Conservation (phyloP, 2,329 filamentous ascomycete genomes). For the Aspergillus arachidicola region DNA sequence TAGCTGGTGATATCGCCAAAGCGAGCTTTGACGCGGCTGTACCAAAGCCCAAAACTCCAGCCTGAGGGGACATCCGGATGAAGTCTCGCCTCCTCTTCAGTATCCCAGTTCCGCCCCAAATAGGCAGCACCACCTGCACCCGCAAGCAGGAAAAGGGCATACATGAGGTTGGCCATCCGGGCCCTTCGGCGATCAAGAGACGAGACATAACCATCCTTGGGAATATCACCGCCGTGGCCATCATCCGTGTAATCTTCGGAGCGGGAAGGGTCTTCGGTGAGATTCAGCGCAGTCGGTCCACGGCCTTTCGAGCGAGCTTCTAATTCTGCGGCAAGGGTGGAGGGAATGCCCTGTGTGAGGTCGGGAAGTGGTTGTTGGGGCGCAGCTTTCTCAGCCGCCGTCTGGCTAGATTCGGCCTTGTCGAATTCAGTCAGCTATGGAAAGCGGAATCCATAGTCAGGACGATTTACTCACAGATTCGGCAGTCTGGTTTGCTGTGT, state of each 20-base stretch:
- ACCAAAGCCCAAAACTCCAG: slow-evolving; percentile 76
- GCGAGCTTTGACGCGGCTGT: slow-evolving; percentile 75
- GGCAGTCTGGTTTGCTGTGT: slow-evolving; percentile 31
- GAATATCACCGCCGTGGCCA: slow-evolving; percentile 63
- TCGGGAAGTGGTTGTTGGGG: slow-evolving; percentile 77
- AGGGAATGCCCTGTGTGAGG: slow-evolving; percentile 91
- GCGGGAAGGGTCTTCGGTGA: slow-evolving; percentile 54
- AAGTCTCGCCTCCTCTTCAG: slow-evolving; percentile 67
- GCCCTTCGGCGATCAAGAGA: slow-evolving; percentile 83
- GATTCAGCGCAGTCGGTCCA: slow-evolving; percentile 47
- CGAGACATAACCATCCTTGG: slow-evolving; percentile 82
- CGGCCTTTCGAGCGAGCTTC: slow-evolving; percentile 46
- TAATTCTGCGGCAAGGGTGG: slow-evolving; percentile 80
- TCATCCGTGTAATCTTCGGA: slow-evolving; percentile 51
- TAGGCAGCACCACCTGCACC: slow-evolving; percentile 67
- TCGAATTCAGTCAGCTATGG: slow-evolving; percentile 1
- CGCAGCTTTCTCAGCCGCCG: slow-evolving; percentile 26
- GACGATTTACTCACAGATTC: slow-evolving; percentile 29
- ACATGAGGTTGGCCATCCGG: slow-evolving; percentile 74
- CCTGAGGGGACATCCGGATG: slow-evolving; percentile 77
- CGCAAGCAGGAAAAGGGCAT: slow-evolving; percentile 61
- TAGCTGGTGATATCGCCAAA: slow-evolving; percentile 77
- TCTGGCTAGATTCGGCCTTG: slow-evolving; percentile 44
- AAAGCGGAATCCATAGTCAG: background rate
- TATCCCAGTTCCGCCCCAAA: slow-evolving; percentile 85